These are phyloP conservation scores for Dillenia turbinata DNA, from an alignment of 164 flowering plant species.

Conservation along the genomic window DNA sequence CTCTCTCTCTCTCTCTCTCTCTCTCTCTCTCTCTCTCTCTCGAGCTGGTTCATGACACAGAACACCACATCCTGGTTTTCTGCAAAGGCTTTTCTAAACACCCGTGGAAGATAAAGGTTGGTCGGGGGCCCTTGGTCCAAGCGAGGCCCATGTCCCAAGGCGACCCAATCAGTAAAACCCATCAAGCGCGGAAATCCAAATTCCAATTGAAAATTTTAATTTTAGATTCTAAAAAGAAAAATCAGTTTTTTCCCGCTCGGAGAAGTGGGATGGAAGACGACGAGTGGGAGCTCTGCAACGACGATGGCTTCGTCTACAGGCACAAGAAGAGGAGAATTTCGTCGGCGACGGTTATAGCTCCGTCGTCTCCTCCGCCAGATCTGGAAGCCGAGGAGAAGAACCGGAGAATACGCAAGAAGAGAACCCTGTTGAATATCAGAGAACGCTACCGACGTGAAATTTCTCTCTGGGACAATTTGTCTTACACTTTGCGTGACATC, in stretches of 20 bases:
- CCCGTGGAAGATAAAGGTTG: too few relatives aligned
- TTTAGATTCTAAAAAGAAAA: neutral
- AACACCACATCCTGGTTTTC: too few relatives aligned
- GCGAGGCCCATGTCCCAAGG: too few relatives aligned
- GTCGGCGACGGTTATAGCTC: conserved; percentile 6
- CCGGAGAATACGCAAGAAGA: conserved; percentile 40
- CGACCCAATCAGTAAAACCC: too few relatives aligned
- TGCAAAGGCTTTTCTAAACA: too few relatives aligned
- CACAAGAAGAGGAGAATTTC: conserved; percentile 39
- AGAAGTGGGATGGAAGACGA: conserved; percentile 15
- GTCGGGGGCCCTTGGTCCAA: too few relatives aligned
- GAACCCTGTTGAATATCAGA: conserved; percentile 37
- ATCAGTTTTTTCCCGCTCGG: conserved; percentile 5
- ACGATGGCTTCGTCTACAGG: conserved; percentile 74
- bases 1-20: too few relatives aligned
- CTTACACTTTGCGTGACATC: conserved; percentile 44
- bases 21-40: too few relatives aligned
- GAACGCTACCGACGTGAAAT: conserved; percentile 48
- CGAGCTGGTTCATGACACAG: too few relatives aligned
- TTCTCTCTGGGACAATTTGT: conserved; percentile 54
- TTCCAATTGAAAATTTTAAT: neutral
- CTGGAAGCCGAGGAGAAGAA: conserved; percentile 32
- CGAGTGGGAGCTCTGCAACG: conserved; percentile 74
- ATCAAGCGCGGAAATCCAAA: too few relatives aligned
- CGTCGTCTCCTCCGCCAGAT: conserved; percentile 19